Base-by-base conservation (phyloP, 768 basidiomycete genomes). In the Mrakia hoshinonis region DNA sequence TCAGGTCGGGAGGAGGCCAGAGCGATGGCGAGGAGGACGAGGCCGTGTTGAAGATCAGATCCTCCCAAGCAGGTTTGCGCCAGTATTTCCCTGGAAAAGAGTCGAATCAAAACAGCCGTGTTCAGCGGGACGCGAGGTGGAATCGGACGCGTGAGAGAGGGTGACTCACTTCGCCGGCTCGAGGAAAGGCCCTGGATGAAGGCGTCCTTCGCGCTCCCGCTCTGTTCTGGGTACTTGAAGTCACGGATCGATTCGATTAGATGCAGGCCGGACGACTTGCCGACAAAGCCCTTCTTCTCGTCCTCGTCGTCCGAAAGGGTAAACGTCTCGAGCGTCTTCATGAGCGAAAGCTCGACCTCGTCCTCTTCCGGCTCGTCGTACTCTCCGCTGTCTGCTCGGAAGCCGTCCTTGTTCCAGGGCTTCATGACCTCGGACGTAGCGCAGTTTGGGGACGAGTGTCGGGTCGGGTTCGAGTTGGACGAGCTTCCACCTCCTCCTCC, bases 241-340 rank as follows among this genome's bases (percentile, higher is more conserved):
- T 72, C 70, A 20, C 64, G 63, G 11, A 64, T 49, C 15, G 63
- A 55, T 1, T 26, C 22, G 46, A 72, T 39, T 12, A 72, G 64
- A 31, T 60, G 51, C 4, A 72, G 18, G n/a, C 70, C 63, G 2
- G 70, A 72, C 4, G 70, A 65, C 64, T 72, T 72, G 12, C 70
- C 70, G 13, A 66, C 47, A 43, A 72, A 72, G 6, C 70, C 70
- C 29, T 13, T 38, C 34, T 39, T 36, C 47, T 65, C 39, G 49
- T 54, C 13, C 5, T 18, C 20, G 10, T 72, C 62, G 20, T 66
- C 64, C 13, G 15, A 18, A 7, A 58, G 34, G 12, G 22, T 48
- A 4, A 55, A 22, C 4, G 43, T 26, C 24, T 65, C 26, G 26
- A 66, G 7, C 24, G 26, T 55, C 0, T 13, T 36, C 64, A 72